Conservation (phyloP, 129 eudicot genomes). For the Heracleum sosnowskyi region DNA sequence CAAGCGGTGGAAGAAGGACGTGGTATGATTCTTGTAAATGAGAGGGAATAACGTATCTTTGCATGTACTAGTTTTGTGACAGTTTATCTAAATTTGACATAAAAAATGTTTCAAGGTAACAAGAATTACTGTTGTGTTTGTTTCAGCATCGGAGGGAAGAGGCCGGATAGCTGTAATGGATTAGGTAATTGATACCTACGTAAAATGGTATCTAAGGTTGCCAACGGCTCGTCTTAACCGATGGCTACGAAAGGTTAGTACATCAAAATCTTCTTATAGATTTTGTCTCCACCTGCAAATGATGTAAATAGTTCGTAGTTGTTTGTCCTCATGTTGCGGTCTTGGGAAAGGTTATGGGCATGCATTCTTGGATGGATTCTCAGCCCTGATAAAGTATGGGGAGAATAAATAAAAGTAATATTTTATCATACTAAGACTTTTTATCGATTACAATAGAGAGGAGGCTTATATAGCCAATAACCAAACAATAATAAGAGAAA, state of each 20-base stretch:
- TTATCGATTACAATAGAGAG: too few species aligned
- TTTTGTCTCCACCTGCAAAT: not conserved
- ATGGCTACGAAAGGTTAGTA: conserved; percentile 78
- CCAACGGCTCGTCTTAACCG: conserved; percentile 89
- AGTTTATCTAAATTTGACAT: too few species aligned
- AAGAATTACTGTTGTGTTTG: conserved; percentile 84
- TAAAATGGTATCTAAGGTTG: conserved; percentile 81
- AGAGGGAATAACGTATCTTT: too few species aligned
- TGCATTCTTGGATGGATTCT: conserved; percentile 96
- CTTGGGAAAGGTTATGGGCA: conserved; percentile 68
- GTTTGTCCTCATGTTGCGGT: not conserved
- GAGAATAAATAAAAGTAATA: too few species aligned
- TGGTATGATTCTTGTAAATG: conserved; percentile 63
- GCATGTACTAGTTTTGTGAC: too few species aligned
- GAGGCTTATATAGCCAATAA: too few species aligned
- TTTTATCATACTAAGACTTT: too few species aligned
- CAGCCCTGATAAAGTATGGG: too few species aligned
- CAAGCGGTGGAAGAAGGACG: conserved; percentile 90
- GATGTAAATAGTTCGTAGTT: not conserved
- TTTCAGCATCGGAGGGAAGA: conserved; percentile 74
- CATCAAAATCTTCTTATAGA: not conserved
- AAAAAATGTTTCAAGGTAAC: conserved; percentile 84
- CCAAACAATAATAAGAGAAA: too few species aligned
- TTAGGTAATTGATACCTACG: conserved; percentile 70
- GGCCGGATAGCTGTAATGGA: conserved; percentile 71